Percentiles rank a stretch among this genome's conserved stretches.
These are phyloP conservation scores for Nissolia schottii DNA, from an alignment of 306 rosid genomes.

Conservation along the genomic window DNA sequence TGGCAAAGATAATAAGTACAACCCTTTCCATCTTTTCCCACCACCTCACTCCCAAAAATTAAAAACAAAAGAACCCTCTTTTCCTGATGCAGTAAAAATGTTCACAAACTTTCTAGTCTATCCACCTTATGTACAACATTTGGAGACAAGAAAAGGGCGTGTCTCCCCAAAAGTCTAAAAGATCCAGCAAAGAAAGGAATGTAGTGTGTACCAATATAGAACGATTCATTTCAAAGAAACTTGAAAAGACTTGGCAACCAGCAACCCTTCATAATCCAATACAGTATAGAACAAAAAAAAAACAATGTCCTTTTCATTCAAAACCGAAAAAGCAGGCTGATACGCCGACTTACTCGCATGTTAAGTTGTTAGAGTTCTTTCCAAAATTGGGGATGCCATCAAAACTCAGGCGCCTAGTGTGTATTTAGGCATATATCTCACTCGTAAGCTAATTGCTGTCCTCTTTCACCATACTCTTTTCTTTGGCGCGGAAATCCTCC, in stretches of 20 bases:
- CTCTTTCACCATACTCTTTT: slow-evolving; percentile 45
- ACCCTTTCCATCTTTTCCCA: neutral
- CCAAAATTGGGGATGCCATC: slow-evolving; percentile 56
- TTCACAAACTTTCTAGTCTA: slow-evolving; percentile 28
- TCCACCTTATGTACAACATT: slow-evolving; percentile 51
- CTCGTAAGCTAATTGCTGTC: slow-evolving; percentile 26
- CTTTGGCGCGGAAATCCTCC: slow-evolving; percentile 83
- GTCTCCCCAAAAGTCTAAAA: slow-evolving; percentile 50
- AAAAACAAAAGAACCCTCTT: slow-evolving; percentile 14
- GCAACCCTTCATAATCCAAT: slow-evolving; percentile 48
- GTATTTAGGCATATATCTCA: slow-evolving; percentile 26
- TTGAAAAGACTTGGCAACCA: slow-evolving; percentile 39
- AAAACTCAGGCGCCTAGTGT: slow-evolving; percentile 19
- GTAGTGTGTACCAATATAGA: slow-evolving; percentile 30
- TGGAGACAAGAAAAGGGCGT: slow-evolving; percentile 36
- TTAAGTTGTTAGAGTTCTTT: slow-evolving; percentile 36
- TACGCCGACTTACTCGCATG: slow-evolving; percentile 36
- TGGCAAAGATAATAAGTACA: slow-evolving; percentile 56
- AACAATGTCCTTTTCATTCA: slow-evolving; percentile 46
- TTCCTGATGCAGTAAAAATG: slow-evolving; percentile 15
- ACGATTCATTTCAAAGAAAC: slow-evolving; percentile 41
- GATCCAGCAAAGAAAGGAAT: slow-evolving; percentile 44
- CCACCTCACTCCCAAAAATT: slow-evolving; percentile 4
- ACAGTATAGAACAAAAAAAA: slow-evolving; percentile 41
- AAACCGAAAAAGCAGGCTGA: slow-evolving; percentile 46